Percentiles rank a stretch among this genome's conserved stretches.
Conservation (phyloP, 768 basidiomycete genomes). For the Auricularia heimuer region DNA sequence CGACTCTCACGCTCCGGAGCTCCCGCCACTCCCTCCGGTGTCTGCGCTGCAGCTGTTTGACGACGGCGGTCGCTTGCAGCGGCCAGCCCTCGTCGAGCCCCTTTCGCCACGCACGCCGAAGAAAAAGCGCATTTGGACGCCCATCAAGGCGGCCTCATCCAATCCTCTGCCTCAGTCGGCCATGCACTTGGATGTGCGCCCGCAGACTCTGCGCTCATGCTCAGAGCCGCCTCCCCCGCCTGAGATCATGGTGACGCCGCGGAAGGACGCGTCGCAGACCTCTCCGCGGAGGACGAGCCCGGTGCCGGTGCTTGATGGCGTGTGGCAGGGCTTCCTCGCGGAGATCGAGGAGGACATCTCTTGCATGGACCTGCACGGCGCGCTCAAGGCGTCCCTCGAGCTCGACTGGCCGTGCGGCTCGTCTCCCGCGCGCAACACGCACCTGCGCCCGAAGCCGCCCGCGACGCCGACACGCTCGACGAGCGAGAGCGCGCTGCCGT, state of each 20-base stretch:
- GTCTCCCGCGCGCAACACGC: not conserved
- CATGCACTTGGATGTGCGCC: not conserved
- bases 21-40: not conserved
- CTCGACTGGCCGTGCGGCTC: not conserved
- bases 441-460: not conserved
- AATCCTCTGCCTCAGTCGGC: no score
- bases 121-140: not conserved
- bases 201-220: not conserved
- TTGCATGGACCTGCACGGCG: not conserved
- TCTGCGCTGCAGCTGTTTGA: not conserved
- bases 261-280: not conserved
- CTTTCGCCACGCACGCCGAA: not conserved
- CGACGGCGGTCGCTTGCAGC: not conserved
- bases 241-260: not conserved
- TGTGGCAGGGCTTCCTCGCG: not conserved
- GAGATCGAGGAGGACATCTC: not conserved
- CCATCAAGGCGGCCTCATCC: not conserved
- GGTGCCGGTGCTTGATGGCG: not conserved
- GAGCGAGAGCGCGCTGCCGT: not conserved
- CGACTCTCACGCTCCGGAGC: not conserved
- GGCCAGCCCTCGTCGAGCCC: not conserved
- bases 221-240: not conserved
- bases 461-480: not conserved
- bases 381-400: not conserved
- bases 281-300: not conserved